Evolutionary conservation across 768 basidiomycete genomes (phyloP), one percentile per base, ranked within the genome.

Genomic region (Mycena filopes): DNA sequence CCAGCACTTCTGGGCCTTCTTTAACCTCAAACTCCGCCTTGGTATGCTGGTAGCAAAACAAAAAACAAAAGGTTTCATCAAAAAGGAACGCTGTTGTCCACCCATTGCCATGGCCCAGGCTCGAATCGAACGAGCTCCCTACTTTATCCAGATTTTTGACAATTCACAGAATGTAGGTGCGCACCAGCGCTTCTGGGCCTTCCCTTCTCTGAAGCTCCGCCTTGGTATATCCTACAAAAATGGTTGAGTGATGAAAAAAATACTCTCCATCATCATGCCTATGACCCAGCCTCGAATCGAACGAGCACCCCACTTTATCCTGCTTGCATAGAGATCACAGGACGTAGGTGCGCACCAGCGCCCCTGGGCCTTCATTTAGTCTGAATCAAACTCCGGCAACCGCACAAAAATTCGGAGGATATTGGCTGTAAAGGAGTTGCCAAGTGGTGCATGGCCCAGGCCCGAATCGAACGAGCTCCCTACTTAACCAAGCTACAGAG

Each of bases 401-500:
- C 15, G 38, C 21, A 42, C 15, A 42, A 26, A 33, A 33, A 31
- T n/a, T n/a, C n/a, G n/a, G n/a, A n/a, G n/a, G n/a, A n/a, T n/a
- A n/a, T n/a, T n/a, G n/a, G n/a, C n/a, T n/a, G 3, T 16, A 33
- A 8, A 8, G n/a, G n/a, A n/a, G 21, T 3, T 8, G 9, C 21
- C 16, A 25, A 40, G 15, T 28, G 28, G 25, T n/a, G 23, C 12
- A 56, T 25, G 29, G 28, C 43, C 43, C 55, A 45, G 55, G 55
- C 55, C 15, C 47, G 58, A 50, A 28, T 59, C 48, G 47, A 59
- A 59, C 41, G 49, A 51, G 58, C 48, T 28, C 11, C 38, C 26
- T 31, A 21, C 36, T 21, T 25, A 1, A 54, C 1, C 16, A 29
- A 16, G 1, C 29, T 9, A 31, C 7, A 31, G 31, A 29, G 31